phyloP scores from a whole-genome alignment of 306 rosid genomes.

The Medicago arabica region DNA sequence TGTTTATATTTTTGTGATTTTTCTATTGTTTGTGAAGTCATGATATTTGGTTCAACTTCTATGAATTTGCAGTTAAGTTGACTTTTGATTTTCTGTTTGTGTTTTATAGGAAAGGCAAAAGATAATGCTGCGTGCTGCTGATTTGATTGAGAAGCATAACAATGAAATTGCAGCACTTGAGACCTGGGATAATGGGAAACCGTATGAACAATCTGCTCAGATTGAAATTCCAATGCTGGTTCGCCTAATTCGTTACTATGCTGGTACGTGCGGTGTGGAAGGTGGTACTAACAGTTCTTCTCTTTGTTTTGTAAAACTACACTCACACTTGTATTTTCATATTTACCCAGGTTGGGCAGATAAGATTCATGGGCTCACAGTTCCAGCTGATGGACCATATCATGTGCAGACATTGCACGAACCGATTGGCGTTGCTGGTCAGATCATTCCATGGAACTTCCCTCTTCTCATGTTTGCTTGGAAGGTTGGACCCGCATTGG shows the following conservation, averaged over 20 bases:
- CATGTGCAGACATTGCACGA: constrained; percentile 90
- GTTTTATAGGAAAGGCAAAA: constrained; percentile 69
- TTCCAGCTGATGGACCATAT: constrained; percentile 80
- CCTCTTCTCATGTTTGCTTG: constrained; percentile 91
- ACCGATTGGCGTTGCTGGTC: constrained; percentile 95
- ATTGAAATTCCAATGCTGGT: constrained; percentile 74
- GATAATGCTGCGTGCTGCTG: constrained; percentile 77
- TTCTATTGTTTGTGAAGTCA: background rate
- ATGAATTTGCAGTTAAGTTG: constrained; percentile 11
- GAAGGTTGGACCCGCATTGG: constrained; percentile 95
- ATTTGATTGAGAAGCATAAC: constrained; percentile 73
- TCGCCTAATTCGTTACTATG: constrained; percentile 80
- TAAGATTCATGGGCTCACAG: constrained; percentile 90
- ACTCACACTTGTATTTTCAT: constrained; percentile 18
- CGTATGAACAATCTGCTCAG: constrained; percentile 75
- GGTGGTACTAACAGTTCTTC: background rate
- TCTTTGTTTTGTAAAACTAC: constrained; percentile 10
- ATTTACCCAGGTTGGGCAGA: constrained; percentile 83
- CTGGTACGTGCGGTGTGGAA: constrained; percentile 55
- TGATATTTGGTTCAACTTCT: constrained; percentile 18
- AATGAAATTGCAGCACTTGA: constrained; percentile 87
- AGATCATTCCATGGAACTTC: constrained; percentile 97
- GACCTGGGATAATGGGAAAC: constrained; percentile 96
- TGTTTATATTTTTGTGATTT: constrained; percentile 18
- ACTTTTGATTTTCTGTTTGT: background rate